Base-by-base conservation (phyloP, 768 basidiomycete genomes). In the Leucosporidium creatinivorum region DNA sequence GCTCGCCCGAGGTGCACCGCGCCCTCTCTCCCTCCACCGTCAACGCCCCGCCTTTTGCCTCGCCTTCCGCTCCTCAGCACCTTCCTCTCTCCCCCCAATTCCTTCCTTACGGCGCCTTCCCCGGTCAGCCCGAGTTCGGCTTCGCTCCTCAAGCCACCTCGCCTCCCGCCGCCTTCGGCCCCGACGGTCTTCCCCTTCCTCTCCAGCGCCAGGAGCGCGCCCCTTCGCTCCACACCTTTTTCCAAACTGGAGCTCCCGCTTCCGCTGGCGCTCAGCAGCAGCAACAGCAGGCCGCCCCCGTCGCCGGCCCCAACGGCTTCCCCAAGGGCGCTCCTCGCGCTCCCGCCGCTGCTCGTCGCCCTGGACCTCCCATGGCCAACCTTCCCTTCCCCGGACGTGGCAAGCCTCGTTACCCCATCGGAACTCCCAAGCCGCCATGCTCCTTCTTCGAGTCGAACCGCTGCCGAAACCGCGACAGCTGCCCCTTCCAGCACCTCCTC, bases 381-480 rank as follows among this genome's bases (percentile, higher is more conserved):
- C 51, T 36, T 12, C 61, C 13, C 18, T 25, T 31, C 28, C 9
- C 28, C 39, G 21, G 23, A 19, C 26, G 30, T 36, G 50, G 36
- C 8, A 59, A 59, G 26, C 56, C 58, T 17, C 63, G 58, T 47
- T 47, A 66, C 3, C 52, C 51, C 28, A 44, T 55, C 58, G 55
- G 56, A 9, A 61, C 58, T 18, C 44, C 62, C 19, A 65, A 68
- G 31, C 67, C 69, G 39, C 73, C 73, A 9, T 74, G 73, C 52
- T 69, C 69, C 25, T 74, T 69, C 68, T 74, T 74, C 65, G 67
- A 68, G 52, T 68, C 66, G 49, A 74, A 71, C 62, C 64, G 69
- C 18, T 74, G 73, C 70, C 61, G 69, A 25, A 69, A 74, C 68
- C 66, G 73, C 47, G 73, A 74, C 68, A 61, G 52, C 19, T 74